Conservation (phyloP, 1,284 basidiomycete genomes). For the Cryptococcus sp. region DNA sequence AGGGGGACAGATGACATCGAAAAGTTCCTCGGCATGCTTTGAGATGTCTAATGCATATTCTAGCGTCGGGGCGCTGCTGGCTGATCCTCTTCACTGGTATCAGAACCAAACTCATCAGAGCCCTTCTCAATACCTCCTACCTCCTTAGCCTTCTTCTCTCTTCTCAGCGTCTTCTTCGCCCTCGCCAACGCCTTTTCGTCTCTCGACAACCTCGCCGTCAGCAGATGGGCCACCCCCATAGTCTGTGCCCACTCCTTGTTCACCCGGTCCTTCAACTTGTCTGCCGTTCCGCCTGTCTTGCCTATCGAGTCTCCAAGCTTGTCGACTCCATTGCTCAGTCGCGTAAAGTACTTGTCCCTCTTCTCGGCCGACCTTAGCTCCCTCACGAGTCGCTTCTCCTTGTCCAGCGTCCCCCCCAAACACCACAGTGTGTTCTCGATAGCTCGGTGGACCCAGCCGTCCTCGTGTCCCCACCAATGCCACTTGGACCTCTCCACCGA, state of each 20-base stretch:
- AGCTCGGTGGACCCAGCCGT: not conserved
- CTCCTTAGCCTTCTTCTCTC: not conserved
- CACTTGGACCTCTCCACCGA: conserved; percentile 12
- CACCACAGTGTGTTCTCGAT: not conserved
- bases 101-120: not conserved
- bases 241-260: conserved; percentile 1
- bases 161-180: not conserved
- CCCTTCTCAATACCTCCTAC: not conserved
- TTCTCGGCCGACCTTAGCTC: not conserved
- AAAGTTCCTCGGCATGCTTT: conserved; percentile 44
- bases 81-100: not conserved
- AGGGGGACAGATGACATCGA: conserved; percentile 40
- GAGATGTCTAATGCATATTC: not conserved
- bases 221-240: not conserved
- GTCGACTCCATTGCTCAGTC: not conserved
- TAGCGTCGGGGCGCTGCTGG: not conserved
- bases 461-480: conserved; percentile 21
- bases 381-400: conserved; percentile 5
- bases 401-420: not conserved
- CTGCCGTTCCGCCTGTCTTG: not conserved
- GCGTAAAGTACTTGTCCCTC: not conserved
- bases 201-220: not conserved
- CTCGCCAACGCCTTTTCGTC: not conserved
- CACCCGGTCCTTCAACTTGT: not conserved
- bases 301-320: conserved; percentile 4